A percentile compares a stretch with the other conserved stretches of the same genome.
These are phyloP conservation scores for Nematodospora valgi DNA, from an alignment of 805 yeast genomes.

Conservation along the genomic window DNA sequence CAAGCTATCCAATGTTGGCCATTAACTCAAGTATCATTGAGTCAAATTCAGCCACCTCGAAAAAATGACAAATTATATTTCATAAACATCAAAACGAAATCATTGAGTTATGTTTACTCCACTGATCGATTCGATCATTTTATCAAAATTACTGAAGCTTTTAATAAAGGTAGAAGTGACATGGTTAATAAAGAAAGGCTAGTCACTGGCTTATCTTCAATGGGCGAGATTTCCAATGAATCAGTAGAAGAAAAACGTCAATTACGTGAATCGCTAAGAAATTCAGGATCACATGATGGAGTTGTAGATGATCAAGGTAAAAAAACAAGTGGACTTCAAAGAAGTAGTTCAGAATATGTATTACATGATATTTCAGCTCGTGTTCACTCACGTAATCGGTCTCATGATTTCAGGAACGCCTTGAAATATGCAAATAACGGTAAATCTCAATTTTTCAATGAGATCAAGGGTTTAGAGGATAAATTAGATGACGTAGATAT, in stretches of 20 bases:
- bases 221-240: too few relatives aligned
- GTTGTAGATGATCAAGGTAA: conserved; percentile 25
- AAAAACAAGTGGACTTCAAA: conserved; percentile 18
- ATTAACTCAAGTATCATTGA: conserved; percentile 53
- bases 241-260: conserved; percentile 36
- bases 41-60: conserved; percentile 32
- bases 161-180: conserved; percentile 61
- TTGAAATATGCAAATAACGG: conserved; percentile 9
- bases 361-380: conserved; percentile 59
- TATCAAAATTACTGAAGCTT: conserved; percentile 50
- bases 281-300: conserved; percentile 43
- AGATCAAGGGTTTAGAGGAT: conserved; percentile 54
- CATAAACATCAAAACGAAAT: conserved; percentile 46
- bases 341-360: conserved; percentile 37
- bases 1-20: conserved; percentile 82
- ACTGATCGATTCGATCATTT: conserved; percentile 60
- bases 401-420: conserved; percentile 39
- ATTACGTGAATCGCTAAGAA: conserved; percentile 44
- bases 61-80: conserved; percentile 23
- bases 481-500: conserved; percentile 68
- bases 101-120: conserved; percentile 53
- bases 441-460: conserved; percentile 37
- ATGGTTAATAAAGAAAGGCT: conserved; percentile 28
- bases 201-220: too few relatives aligned
- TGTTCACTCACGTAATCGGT: conserved; percentile 57